Evolutionary conservation across 352 stramenopile genomes (phyloP), one percentile per base, ranked within the genome.

Genomic region (Halophytophthora batemanensis): DNA sequence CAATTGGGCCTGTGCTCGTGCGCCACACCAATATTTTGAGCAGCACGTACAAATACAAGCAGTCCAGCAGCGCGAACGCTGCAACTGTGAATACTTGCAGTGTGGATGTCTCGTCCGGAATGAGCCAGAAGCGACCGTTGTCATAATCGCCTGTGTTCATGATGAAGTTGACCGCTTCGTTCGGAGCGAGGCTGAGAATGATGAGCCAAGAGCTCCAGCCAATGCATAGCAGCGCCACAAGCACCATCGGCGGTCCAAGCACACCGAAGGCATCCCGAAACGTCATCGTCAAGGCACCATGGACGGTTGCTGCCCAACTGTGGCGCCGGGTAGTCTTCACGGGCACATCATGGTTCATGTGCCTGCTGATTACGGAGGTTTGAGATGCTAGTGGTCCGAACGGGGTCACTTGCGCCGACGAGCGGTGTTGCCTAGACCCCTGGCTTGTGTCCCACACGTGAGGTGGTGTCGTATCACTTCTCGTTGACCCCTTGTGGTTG

Each of bases 61-160:
- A 4, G 6, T 34, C 8, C 1, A 74, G 31, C 6, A 56, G 14
- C 7, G 53, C 8, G 0, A 74, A 44, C 2, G 52, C 57, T 8
- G 33, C 8, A 14, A 59, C 50, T 11, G 51, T 64, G 14, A 60
- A 23, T 13, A 56, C 36, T n/a, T 59, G 42, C 7, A 65, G 45
- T 0, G 21, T 40, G 0, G 40, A 46, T 2, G 51, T 13, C 18
- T 61, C 33, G 2, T 74, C 57, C 6, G 61, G 17, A 22, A 71
- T 69, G 22, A 76, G 54, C 60, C 69, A 77, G 25, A 79, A 77
- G 13, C 54, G 35, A 1, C 66, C 66, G 18, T 79, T 43, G 31
- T 79, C 60, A 11, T 57, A 75, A 4, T 59, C 52, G 2, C 43
- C 51, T 0, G 64, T 76, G 41, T 61, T 45, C 66, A 79, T 71